Evolutionary conservation across 441 rosid genomes (phyloP), one percentile per base, ranked within the genome.

Genomic region (Jatropha podagrica): DNA sequence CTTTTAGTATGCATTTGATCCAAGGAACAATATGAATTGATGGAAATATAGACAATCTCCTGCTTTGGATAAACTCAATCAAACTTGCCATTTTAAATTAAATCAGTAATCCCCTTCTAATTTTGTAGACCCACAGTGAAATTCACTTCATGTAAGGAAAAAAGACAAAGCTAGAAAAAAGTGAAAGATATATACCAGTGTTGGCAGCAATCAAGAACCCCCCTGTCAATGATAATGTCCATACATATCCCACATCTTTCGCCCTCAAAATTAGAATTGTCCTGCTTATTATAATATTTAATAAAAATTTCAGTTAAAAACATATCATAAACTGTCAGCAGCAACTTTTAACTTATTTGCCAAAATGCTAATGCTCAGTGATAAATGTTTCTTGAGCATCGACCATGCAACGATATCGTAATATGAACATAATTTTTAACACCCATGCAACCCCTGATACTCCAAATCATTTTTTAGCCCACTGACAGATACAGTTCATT

Each of bases 211-310:
- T 96, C 99, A 74, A 93, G 91, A 81, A 96, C 88, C 15, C 99
- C 99, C 77, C 99, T 85, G 80, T 96, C 99, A 68, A 93, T 73
- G 23, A 93, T 79, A 26, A 92, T 76, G 82, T 96, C 98, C 99
- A 93, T 93, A 84, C 99, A 96, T 77, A 96, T 90, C 83, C 99
- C 99, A 84, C 99, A 96, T 79, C 92, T 89, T 74, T 91, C 98
- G 20, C 94, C 97, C 72, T 90, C 98, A 73, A 86, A 74, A 75
- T 75, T 76, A 62, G 79, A 74, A 86, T 80, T 61, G 68, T 89
- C 95, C 97, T 96, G 89, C 80, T 65, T 20, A 83, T 60, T 62
- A 59, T 11, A 18, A 61, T 18, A 18, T 32, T 18, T 13, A 69
- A 38, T 44, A 72, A 60, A 68, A 63, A 10, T 17, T 46, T 23